Evolutionary conservation across 768 basidiomycete genomes (phyloP).

Genomic region (Hebeloma cylindrosporum): DNA sequence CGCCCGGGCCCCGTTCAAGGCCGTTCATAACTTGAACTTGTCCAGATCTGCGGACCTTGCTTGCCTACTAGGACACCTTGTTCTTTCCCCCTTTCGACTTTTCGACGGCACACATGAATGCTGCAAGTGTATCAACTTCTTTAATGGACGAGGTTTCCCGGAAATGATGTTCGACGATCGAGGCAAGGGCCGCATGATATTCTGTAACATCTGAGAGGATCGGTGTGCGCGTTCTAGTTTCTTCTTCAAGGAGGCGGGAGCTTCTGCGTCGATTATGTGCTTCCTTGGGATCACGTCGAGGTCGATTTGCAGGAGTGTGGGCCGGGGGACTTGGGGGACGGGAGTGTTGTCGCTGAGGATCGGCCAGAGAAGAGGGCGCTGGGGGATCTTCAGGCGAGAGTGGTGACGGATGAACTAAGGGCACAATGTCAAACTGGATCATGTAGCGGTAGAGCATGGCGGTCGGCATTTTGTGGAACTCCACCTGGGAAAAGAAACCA

Average conservation of each 20-base stretch:
- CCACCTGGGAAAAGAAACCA: slow-evolving; percentile 49
- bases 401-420: slow-evolving; percentile 69
- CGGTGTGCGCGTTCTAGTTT: slow-evolving; percentile 51
- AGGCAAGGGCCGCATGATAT: slow-evolving; percentile 63
- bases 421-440: slow-evolving; percentile 69
- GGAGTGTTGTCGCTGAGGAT: slow-evolving; percentile 44
- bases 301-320: slow-evolving; percentile 66
- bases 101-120: slow-evolving; percentile 77
- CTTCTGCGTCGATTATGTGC: slow-evolving; percentile 59
- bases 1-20: too few species aligned
- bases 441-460: slow-evolving; percentile 71
- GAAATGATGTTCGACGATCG: slow-evolving; percentile 74
- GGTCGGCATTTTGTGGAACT: slow-evolving; percentile 71
- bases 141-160: slow-evolving; percentile 53
- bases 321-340: slow-evolving; percentile 53
- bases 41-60: too few species aligned
- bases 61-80: too few species aligned
- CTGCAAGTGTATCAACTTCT: slow-evolving; percentile 80
- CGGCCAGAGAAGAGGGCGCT: slow-evolving; percentile 59
- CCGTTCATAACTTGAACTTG: too few species aligned
- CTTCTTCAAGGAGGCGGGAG: slow-evolving; percentile 72
- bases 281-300: slow-evolving; percentile 67
- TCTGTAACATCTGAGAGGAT: slow-evolving; percentile 71
- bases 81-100: slow-evolving; percentile 43
- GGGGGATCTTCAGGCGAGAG: slow-evolving; percentile 67